Evolutionary conservation across 2,329 filamentous ascomycete genomes (phyloP).

Genomic region (Xylaria sp.): DNA sequence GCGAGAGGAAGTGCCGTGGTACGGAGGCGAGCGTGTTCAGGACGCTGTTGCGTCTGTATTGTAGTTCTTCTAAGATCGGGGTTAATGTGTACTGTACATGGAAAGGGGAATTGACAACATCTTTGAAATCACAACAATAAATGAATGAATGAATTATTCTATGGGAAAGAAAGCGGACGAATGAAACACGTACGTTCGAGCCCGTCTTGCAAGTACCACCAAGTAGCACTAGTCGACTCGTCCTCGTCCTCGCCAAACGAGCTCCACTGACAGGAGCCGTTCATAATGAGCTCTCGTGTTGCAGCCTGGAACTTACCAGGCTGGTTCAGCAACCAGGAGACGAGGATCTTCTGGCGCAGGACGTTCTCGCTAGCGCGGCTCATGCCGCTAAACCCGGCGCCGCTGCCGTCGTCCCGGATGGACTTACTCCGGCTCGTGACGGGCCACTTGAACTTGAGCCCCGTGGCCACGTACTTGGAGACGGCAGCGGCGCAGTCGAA

Average conservation of each 20-base stretch:
- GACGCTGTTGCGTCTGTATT: conserved; percentile 72
- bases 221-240: conserved; percentile 57
- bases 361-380: conserved; percentile 69
- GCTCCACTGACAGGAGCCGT: conserved; percentile 71
- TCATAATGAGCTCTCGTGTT: conserved; percentile 73
- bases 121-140: too few species aligned
- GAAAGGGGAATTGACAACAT: background rate
- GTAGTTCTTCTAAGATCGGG: conserved; percentile 67
- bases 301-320: conserved; percentile 68
- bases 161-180: background rate
- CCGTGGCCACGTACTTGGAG: conserved; percentile 62
- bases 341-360: conserved; percentile 75
- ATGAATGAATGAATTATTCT: background rate
- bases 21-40: conserved; percentile 77
- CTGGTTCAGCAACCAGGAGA: conserved; percentile 73
- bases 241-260: conserved; percentile 51
- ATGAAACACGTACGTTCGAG: conserved; percentile 67
- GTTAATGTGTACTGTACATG: conserved; percentile 37
- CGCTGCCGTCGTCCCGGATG: conserved; percentile 53
- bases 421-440: conserved; percentile 55
- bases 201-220: conserved; percentile 78
- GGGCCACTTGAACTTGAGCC: conserved; percentile 67
- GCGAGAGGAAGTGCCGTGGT: conserved; percentile 72
- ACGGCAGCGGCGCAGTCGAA: conserved; percentile 73
- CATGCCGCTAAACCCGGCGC: conserved; percentile 46